Evolutionary conservation across 768 basidiomycete species (phyloP).

Genomic region (Hypholoma sublateritium): DNA sequence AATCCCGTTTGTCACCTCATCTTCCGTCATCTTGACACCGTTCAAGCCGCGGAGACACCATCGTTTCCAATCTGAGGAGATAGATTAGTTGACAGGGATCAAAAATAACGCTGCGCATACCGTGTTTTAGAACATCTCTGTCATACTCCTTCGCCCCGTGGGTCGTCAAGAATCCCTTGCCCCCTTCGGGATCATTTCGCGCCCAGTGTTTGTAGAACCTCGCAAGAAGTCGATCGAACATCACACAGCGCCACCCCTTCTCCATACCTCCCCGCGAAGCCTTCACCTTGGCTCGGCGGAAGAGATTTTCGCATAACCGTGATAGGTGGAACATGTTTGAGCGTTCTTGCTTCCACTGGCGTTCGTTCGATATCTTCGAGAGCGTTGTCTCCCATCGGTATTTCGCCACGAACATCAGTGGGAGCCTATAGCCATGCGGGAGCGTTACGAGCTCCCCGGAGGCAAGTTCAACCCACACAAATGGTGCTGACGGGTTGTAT

Average conservation of each 20-base stretch:
- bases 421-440: conserved; percentile 40
- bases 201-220: conserved; percentile 43
- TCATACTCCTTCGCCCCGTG: conserved; percentile 39
- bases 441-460: conserved; percentile 23
- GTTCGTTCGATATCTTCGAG: conserved; percentile 21
- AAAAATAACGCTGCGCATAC: conserved; percentile 20
- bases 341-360: conserved; percentile 33
- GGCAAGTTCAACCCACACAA: conserved; percentile 15
- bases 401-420: conserved; percentile 43
- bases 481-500: conserved; percentile 17
- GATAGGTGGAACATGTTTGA: conserved; percentile 42
- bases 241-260: conserved; percentile 38
- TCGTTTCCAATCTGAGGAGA: conserved; percentile 33
- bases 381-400: conserved; percentile 40
- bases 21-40: conserved; percentile 34
- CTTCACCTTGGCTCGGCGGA: conserved; percentile 31
- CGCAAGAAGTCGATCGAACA: conserved; percentile 41
- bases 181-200: conserved; percentile 32
- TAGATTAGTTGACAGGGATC: neutral
- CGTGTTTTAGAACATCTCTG: conserved; percentile 34
- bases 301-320: conserved; percentile 33
- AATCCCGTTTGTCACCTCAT: conserved; percentile 33
- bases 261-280: conserved; percentile 26
- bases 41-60: conserved; percentile 38
- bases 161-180: conserved; percentile 33